Conservation (phyloP, 192 early-diverging fungal genomes). For the Pilaira anomala region DNA sequence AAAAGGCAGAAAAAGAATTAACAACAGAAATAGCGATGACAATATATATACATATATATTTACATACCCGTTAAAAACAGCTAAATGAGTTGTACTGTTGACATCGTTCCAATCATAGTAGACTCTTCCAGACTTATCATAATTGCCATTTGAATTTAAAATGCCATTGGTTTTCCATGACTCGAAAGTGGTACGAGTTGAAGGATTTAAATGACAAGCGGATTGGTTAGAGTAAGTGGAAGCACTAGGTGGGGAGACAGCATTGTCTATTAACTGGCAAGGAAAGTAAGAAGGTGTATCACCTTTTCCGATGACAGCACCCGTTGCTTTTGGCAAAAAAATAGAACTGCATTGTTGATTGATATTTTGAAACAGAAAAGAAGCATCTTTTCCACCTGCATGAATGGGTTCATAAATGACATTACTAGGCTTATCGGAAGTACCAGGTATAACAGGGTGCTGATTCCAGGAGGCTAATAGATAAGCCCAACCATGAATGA, state of each 20-base stretch:
- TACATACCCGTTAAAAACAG: slow-evolving; percentile 35
- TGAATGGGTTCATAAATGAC: slow-evolving; percentile 53
- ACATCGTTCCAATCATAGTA: slow-evolving; percentile 38
- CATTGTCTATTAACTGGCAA: slow-evolving; percentile 29
- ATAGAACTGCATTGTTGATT: slow-evolving; percentile 59
- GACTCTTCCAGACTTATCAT: slow-evolving; percentile 34
- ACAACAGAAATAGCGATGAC: too few species aligned
- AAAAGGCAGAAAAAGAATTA: slow-evolving; percentile 14
- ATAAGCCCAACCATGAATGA: slow-evolving; percentile 66
- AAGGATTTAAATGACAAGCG: slow-evolving; percentile 32
- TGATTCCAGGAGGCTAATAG: slow-evolving; percentile 44
- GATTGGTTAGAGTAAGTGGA: slow-evolving; percentile 25
- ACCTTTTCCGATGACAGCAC: slow-evolving; percentile 15
- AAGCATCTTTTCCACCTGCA: slow-evolving; percentile 67
- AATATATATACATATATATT: neutral
- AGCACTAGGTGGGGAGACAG: slow-evolving; percentile 16
- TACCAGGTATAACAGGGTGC: slow-evolving; percentile 25
- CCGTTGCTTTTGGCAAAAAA: slow-evolving; percentile 27
- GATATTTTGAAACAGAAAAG: slow-evolving; percentile 72
- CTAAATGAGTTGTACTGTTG: slow-evolving; percentile 22
- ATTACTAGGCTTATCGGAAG: slow-evolving; percentile 30
- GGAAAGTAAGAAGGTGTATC: slow-evolving; percentile 33
- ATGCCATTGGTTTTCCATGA: slow-evolving; percentile 16
- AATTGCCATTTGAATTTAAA: slow-evolving; percentile 16
- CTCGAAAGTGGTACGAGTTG: slow-evolving; percentile 6